Conservation (phyloP, 2,329 filamentous ascomycete genomes). For the Aspergillus terreus region DNA sequence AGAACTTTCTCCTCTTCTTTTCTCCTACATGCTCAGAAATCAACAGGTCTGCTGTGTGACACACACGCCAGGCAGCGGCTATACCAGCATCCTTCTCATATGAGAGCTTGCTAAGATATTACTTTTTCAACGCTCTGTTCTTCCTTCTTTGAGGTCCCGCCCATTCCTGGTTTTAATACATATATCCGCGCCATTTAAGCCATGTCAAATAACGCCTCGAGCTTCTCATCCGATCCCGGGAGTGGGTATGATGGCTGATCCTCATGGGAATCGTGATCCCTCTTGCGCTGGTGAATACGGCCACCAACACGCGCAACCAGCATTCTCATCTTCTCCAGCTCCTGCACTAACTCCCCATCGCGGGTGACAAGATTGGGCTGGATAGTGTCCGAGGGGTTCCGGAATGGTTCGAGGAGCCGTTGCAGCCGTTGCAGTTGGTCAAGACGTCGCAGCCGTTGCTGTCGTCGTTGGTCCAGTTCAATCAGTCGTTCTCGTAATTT, state of each 20-base stretch:
- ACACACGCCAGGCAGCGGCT: constrained; percentile 2
- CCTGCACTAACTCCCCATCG: constrained; percentile 48
- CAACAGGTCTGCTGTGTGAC: constrained; percentile 1
- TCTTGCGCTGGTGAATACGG: constrained; percentile 30
- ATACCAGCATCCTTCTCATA: background rate
- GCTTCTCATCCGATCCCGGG: constrained; percentile 26
- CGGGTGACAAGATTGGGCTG: constrained; percentile 54
- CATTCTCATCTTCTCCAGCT: constrained; percentile 49
- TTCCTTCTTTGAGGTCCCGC: background rate
- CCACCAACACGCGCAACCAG: constrained; percentile 42
- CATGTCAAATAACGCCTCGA: constrained; percentile 38
- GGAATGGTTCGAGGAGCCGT: constrained; percentile 47
- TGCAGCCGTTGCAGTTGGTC: constrained; percentile 46
- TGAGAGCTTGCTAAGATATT: no score
- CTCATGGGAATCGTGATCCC: constrained; percentile 12
- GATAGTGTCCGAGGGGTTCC: constrained; percentile 47
- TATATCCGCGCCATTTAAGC: constrained; percentile 19
- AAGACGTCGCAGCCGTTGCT: constrained; percentile 44
- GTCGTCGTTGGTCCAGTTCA: constrained; percentile 43
- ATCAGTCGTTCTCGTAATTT: constrained; percentile 42
- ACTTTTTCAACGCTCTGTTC: no score
- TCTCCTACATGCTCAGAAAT: background rate
- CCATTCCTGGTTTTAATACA: background rate
- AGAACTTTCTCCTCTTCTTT: background rate
- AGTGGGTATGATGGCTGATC: constrained; percentile 20